Evolutionary conservation across 257 asterid species (phyloP), one percentile per base, ranked within the genome.

Genomic region (Cordia subcordata): DNA sequence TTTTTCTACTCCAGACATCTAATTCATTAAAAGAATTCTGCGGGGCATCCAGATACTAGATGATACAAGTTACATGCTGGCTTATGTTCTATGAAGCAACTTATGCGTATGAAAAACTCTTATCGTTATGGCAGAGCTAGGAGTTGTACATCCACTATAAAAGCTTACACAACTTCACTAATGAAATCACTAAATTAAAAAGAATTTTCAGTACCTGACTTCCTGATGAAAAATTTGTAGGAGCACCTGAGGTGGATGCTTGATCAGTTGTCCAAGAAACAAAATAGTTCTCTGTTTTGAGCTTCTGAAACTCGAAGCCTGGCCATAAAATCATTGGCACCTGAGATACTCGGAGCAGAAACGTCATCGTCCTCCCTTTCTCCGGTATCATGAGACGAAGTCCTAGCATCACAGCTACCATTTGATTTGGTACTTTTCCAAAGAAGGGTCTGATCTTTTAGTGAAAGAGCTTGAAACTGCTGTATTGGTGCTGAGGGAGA

Each of bases 401-500:
- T 67, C 55, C 44, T 61, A 23, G 49, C 54, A 59, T 52, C 67
- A 59, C 37, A 21, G 59, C 52, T 38, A 67, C 68, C 85, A 64
- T 6, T 62, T 2, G 86, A 82, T 53, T 60, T 72, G 46, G 21
- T 58, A 79, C 80, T 82, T 72, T 72, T 75, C 61, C 75, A 78
- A 47, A 59, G 68, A 68, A 83, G 78, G 54, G 73, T 70, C 68
- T 77, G 90, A 71, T 91, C 84, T 23, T 81, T 66, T 47, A 62
- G 63, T 35, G 86, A 71, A 69, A 85, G 92, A 74, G 95, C 91
- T 72, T 76, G 95, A 67, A 80, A 67, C 32, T 79, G 83, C 64
- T 85, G 94, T 27, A 49, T 63, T 33, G 94, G 94, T 22, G 83
- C 83, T 68, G 88, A 79, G 17, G 22, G 55, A 16, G 23, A 50